Evolutionary conservation across 805 yeast genomes (phyloP).

Genomic region (Kodamaea sagamina): DNA sequence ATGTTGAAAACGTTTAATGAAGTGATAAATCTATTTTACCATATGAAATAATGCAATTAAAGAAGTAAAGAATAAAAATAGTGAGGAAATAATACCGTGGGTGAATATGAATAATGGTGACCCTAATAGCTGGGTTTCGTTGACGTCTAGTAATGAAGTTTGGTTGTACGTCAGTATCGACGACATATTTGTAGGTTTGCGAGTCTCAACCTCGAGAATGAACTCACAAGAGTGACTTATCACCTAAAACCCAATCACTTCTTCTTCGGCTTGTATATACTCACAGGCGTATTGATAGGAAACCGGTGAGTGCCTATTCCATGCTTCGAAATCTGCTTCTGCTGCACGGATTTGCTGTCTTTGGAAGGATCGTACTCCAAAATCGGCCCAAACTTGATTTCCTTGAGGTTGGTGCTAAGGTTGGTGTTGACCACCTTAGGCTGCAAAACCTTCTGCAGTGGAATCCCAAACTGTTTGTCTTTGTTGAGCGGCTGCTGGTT

Average conservation of each 20-base stretch:
- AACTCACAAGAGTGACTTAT: too few species aligned
- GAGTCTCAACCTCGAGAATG: too few species aligned
- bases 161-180: too few species aligned
- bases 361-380: conserved; percentile 43
- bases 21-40: conserved; percentile 1
- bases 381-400: conserved; percentile 42
- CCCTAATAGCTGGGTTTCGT: too few species aligned
- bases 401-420: conserved; percentile 26
- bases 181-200: too few species aligned
- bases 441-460: conserved; percentile 6
- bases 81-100: too few species aligned
- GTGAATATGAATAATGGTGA: too few species aligned
- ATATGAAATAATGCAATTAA: conserved; percentile 2
- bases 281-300: conserved; percentile 33
- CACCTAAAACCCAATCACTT: too few species aligned
- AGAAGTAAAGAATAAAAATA: neutral
- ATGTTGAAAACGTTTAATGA: too few species aligned
- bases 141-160: too few species aligned
- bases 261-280: conserved; percentile 39
- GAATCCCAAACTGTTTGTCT: neutral
- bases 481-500: conserved; percentile 1
- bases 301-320: conserved; percentile 30
- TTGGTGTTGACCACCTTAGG: conserved; percentile 18
- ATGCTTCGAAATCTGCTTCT: conserved; percentile 20
- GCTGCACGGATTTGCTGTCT: conserved; percentile 20